phyloP scores from a whole-genome alignment of 1,284 basidiomycete genomes.

The Golubevia pallescens region DNA sequence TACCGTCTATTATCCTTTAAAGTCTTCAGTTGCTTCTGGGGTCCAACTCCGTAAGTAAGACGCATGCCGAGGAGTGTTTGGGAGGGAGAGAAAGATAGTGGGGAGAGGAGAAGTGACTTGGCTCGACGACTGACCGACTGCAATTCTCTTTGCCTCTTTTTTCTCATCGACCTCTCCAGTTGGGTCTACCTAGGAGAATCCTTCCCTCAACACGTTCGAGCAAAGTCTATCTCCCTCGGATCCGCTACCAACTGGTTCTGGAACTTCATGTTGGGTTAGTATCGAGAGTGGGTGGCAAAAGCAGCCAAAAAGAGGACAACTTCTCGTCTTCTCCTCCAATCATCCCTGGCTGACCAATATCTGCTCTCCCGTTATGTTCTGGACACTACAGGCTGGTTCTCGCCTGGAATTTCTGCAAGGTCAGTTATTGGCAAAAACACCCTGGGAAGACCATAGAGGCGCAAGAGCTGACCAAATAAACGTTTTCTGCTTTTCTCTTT shows the following conservation, averaged over 20 bases:
- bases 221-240: slow-evolving; percentile 55
- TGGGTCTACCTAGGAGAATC: slow-evolving; percentile 39
- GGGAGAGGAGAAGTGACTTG: too few species aligned
- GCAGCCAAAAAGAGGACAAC: neutral
- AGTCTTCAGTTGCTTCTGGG: slow-evolving; percentile 21
- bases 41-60: slow-evolving; percentile 24
- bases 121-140: too few species aligned
- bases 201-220: slow-evolving; percentile 26
- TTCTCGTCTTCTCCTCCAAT: slow-evolving; percentile 8
- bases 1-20: too few species aligned
- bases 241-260: slow-evolving; percentile 64
- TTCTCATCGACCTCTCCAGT: too few species aligned
- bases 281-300: neutral
- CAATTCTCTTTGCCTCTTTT: too few species aligned
- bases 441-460: neutral
- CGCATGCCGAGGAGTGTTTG: too few species aligned
- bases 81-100: too few species aligned
- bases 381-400: slow-evolving; percentile 31
- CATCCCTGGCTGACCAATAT: slow-evolving; percentile 13
- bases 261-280: slow-evolving; percentile 62
- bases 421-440: too few species aligned
- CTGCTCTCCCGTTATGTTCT: slow-evolving; percentile 18
- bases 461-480: slow-evolving; percentile 20
- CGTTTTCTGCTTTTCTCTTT: slow-evolving; percentile 16
- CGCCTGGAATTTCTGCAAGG: neutral